phyloP scores from a whole-genome alignment of 2,329 filamentous ascomycete species.

The Gaeumannomyces tritici region DNA sequence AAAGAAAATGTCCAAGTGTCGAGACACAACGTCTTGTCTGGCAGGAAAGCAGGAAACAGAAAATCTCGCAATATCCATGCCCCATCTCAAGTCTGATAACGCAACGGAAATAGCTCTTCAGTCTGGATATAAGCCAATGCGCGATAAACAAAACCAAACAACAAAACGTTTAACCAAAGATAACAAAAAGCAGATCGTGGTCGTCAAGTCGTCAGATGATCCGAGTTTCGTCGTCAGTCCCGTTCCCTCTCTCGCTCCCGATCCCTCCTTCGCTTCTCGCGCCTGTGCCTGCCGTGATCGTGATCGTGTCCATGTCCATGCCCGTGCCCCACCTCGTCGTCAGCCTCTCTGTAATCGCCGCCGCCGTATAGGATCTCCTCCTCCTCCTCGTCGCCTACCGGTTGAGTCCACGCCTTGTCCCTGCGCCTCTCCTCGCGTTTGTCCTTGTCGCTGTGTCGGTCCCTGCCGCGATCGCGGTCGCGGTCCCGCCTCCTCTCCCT shows the following conservation, averaged over 20 bases:
- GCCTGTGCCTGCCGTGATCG: no score
- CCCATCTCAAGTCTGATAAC: no score
- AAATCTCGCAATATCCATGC: no score
- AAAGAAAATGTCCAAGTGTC: no score
- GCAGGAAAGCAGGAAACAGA: no score
- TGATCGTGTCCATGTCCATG: no score
- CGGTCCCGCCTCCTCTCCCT: slow-evolving; percentile 4
- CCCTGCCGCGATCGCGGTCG: slow-evolving; percentile 5
- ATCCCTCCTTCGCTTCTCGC: background rate
- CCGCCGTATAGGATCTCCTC: slow-evolving; percentile 6
- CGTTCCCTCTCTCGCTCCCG: slow-evolving; percentile 4
- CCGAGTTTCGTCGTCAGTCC: slow-evolving; percentile 1
- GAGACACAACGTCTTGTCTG: no score
- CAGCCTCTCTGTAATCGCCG: background rate
- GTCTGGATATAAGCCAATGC: no score
- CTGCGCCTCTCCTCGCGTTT: slow-evolving; percentile 9
- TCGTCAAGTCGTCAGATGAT: background rate
- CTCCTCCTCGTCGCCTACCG: slow-evolving; percentile 5
- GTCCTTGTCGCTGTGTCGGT: slow-evolving; percentile 7
- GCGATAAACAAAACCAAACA: no score
- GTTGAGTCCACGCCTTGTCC: slow-evolving; percentile 1
- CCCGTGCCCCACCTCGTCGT: no score
- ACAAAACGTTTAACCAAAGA: background rate
- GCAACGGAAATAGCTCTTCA: no score
- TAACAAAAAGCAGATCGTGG: background rate